These are phyloP conservation scores for Achaetomiella virescens DNA, from an alignment of 495 filamentous ascomycete species.

Conservation along the genomic window DNA sequence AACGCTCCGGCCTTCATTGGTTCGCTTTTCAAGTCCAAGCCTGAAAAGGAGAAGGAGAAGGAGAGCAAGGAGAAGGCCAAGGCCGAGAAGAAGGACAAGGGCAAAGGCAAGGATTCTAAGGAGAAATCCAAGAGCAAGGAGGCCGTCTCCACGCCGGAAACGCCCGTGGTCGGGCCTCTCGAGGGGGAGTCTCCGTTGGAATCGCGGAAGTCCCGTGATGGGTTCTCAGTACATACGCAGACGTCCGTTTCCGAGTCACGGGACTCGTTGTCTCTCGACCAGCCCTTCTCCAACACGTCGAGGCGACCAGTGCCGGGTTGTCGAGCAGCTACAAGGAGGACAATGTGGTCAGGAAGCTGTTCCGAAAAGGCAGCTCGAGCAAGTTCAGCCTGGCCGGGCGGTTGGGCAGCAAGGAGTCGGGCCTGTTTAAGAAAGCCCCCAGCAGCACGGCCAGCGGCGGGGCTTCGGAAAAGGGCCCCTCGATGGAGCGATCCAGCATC, in stretches of 20 bases:
- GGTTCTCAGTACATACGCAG: slow-evolving; percentile 48
- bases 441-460: slow-evolving; percentile 41
- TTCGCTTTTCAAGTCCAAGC: slow-evolving; percentile 38
- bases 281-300: slow-evolving; percentile 57
- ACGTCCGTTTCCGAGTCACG: slow-evolving; percentile 62
- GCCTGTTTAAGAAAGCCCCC: slow-evolving; percentile 58
- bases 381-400: slow-evolving; percentile 68
- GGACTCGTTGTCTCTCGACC: slow-evolving; percentile 61
- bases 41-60: slow-evolving; percentile 38
- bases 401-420: slow-evolving; percentile 54
- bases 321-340: slow-evolving; percentile 40
- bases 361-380: slow-evolving; percentile 71
- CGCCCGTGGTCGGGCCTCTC: slow-evolving; percentile 7
- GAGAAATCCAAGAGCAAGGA: slow-evolving; percentile 20
- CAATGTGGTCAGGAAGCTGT: slow-evolving; percentile 61
- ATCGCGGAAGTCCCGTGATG: slow-evolving; percentile 54
- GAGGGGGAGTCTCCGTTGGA: slow-evolving; percentile 52
- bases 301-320: slow-evolving; percentile 44
- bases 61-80: slow-evolving; percentile 26
- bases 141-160: slow-evolving; percentile 16
- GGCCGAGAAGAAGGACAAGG: slow-evolving; percentile 23
- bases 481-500: slow-evolving; percentile 39
- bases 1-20: slow-evolving; percentile 47
- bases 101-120: slow-evolving; percentile 27
- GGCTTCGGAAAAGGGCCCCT: slow-evolving; percentile 39